Conservation (phyloP, 768 basidiomycete species). For the Dentipellis sp. region DNA sequence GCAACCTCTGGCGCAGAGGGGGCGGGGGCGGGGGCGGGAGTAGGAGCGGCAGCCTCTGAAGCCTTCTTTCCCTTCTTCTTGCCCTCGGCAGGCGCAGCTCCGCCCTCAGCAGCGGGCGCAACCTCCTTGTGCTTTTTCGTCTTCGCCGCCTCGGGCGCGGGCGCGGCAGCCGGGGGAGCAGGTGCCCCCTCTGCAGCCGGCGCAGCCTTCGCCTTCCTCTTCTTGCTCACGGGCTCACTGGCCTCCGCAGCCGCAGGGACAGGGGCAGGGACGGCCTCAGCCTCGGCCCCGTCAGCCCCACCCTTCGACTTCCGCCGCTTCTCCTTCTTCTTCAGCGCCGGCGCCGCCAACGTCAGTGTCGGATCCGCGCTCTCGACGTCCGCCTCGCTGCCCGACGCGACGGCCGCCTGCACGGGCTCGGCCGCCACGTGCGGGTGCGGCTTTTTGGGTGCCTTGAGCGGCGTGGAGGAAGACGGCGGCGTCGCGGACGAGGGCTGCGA, state of each 20-base stretch:
- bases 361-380: slow-evolving; percentile 2
- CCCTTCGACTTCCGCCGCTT: slow-evolving; percentile 5
- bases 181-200: neutral
- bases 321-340: slow-evolving; percentile 1
- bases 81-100: neutral
- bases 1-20: neutral
- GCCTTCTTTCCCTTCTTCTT: too few species aligned
- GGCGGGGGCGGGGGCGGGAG: too few species aligned
- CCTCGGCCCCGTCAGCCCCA: neutral
- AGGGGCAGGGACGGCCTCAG: neutral
- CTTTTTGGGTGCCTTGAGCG: neutral
- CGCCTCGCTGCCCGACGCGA: slow-evolving; percentile 4
- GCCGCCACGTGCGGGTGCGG: neutral
- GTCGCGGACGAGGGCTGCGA: neutral
- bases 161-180: neutral
- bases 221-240: neutral
- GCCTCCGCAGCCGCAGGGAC: neutral
- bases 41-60: too few species aligned
- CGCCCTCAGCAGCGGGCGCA: neutral
- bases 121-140: too few species aligned
- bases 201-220: neutral
- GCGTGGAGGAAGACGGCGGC: neutral
- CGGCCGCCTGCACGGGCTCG: neutral
- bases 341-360: neutral
- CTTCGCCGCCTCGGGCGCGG: neutral